Evolutionary conservation across 1,139 yeast species (phyloP).

Genomic region (Wickerhamiella infanticola): DNA sequence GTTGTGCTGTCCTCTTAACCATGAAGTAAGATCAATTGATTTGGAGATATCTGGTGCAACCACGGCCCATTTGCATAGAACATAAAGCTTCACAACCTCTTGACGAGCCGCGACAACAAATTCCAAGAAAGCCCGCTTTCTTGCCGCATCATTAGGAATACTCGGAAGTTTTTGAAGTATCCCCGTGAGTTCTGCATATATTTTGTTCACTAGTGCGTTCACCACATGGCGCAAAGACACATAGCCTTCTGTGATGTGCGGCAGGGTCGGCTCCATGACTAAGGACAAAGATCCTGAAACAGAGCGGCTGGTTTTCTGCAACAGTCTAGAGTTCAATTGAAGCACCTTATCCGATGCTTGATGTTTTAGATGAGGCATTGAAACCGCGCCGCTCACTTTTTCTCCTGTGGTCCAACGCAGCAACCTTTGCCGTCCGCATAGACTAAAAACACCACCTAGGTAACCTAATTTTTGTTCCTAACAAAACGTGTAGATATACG

Average conservation of each 20-base stretch:
- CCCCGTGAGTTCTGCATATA: constrained; percentile 49
- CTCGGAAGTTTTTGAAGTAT: constrained; percentile 45
- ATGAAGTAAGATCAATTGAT: constrained; percentile 70
- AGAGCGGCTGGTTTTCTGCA: too few relatives aligned
- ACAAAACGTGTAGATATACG: too few relatives aligned
- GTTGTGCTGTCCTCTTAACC: constrained; percentile 72
- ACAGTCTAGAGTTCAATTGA: too few relatives aligned
- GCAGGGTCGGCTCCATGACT: constrained; percentile 32
- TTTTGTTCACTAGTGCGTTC: constrained; percentile 43
- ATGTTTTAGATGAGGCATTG: too few relatives aligned
- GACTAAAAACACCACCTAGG: too few relatives aligned
- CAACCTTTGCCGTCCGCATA: too few relatives aligned
- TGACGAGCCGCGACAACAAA: constrained; percentile 57
- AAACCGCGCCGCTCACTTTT: too few relatives aligned
- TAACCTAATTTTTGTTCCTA: too few relatives aligned
- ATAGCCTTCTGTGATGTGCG: constrained; percentile 64
- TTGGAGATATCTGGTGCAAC: constrained; percentile 54
- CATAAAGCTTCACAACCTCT: constrained; percentile 69
- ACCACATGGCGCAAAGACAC: constrained; percentile 46
- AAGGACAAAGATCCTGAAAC: background rate
- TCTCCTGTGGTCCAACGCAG: too few relatives aligned
- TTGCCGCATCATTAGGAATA: constrained; percentile 39
- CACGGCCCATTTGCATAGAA: constrained; percentile 74
- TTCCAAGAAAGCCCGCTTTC: constrained; percentile 55
- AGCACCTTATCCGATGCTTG: too few relatives aligned